phyloP scores from a whole-genome alignment of 768 basidiomycete genomes.

The Cyclocybe cylindracea region DNA sequence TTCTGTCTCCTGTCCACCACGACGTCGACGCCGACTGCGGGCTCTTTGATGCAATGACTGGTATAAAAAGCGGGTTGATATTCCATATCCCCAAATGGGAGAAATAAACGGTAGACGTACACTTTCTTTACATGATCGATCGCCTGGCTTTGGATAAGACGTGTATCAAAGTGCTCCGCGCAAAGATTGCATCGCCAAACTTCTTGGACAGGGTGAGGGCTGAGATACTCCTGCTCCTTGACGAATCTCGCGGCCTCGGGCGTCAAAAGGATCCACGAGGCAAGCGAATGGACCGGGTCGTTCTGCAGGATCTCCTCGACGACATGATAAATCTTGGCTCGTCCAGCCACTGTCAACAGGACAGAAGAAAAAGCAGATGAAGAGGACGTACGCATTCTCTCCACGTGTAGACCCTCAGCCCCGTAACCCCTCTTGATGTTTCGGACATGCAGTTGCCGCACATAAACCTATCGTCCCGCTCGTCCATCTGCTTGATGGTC shows the following conservation, averaged over 20 bases:
- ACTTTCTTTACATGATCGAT: constrained; percentile 15
- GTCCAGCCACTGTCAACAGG: background rate
- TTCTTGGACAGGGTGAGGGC: constrained; percentile 11
- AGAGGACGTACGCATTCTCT: constrained; percentile 18
- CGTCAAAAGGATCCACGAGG: constrained; percentile 21
- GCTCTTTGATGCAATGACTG: constrained; percentile 17
- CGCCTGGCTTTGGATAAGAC: constrained; percentile 4
- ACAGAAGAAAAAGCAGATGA: background rate
- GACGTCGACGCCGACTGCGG: constrained; percentile 16
- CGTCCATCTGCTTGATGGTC: constrained; percentile 16
- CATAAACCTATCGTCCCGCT: constrained; percentile 19
- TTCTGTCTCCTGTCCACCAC: constrained; percentile 8
- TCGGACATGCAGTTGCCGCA: constrained; percentile 18
- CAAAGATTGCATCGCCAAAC: constrained; percentile 26
- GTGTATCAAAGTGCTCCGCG: constrained; percentile 14
- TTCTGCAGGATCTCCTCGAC: constrained; percentile 6
- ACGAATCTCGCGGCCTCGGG: constrained; percentile 19
- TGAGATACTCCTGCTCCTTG: constrained; percentile 17
- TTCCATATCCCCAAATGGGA: background rate
- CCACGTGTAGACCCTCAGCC: constrained; percentile 21
- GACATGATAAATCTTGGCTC: constrained; percentile 12
- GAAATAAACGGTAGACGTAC: constrained; percentile 9
- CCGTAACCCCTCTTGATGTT: constrained; percentile 11
- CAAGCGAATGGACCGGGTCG: constrained; percentile 10
- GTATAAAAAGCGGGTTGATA: background rate